phyloP scores from a whole-genome alignment of 2,329 filamentous ascomycete species.

The Cylindrodendrum hubeiense region DNA sequence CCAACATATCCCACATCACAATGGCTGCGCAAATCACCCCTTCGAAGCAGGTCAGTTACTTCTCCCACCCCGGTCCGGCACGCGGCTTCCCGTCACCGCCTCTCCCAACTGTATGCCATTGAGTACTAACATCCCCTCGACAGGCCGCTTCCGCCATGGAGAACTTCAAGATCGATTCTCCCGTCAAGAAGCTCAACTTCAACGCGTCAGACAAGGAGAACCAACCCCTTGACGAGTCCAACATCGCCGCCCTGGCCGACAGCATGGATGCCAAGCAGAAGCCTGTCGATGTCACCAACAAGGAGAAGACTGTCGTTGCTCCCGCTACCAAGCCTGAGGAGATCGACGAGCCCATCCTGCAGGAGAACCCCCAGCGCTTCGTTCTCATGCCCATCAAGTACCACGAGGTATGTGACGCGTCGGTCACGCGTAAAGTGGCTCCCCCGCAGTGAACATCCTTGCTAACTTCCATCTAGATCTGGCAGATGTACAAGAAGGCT shows the following conservation, averaged over 20 bases:
- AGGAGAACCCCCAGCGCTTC: conserved; percentile 96
- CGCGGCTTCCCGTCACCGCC: conserved; percentile 15
- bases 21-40: conserved; percentile 82
- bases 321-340: conserved; percentile 75
- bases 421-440: conserved; percentile 77
- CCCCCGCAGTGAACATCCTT: conserved; percentile 36
- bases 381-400: conserved; percentile 99
- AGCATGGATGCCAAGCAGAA: conserved; percentile 73
- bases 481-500: conserved; percentile 99
- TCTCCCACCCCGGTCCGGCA: conserved; percentile 28
- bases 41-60: conserved; percentile 67
- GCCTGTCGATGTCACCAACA: conserved; percentile 60
- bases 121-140: conserved; percentile 48
- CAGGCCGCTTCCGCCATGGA: conserved; percentile 90
- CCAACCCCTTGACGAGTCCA: conserved; percentile 64
- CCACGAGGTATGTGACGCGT: conserved; percentile 85
- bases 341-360: conserved; percentile 88
- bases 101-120: conserved; percentile 4
- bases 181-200: conserved; percentile 91
- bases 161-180: conserved; percentile 92
- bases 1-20: conserved; percentile 50
- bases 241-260: conserved; percentile 64
- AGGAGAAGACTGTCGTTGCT: conserved; percentile 56
- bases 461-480: conserved; percentile 77
- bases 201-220: conserved; percentile 85